phyloP scores from a whole-genome alignment of 768 basidiomycete genomes.

The Boletus edulis region DNA sequence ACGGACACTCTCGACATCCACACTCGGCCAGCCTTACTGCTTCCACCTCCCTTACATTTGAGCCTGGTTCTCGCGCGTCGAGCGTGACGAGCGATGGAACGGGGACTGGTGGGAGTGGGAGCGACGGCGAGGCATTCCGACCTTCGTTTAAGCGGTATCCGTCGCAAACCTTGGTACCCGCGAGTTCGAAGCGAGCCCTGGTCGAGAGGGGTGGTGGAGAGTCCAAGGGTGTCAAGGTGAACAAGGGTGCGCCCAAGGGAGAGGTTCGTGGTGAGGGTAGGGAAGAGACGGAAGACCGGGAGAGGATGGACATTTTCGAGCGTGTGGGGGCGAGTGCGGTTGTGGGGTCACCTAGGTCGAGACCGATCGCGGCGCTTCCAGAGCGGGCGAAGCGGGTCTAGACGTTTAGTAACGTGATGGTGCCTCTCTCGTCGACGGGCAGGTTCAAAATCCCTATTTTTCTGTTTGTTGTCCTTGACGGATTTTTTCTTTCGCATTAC shows the following conservation, averaged over 20 bases:
- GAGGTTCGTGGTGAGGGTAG: background rate
- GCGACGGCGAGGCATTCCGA: constrained; percentile 35
- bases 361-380: constrained; percentile 29
- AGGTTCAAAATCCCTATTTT: background rate
- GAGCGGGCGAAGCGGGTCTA: constrained; percentile 28
- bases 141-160: constrained; percentile 75
- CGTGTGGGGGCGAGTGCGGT: constrained; percentile 15
- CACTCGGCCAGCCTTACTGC: constrained; percentile 5
- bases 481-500: background rate
- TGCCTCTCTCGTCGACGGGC: background rate
- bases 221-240: constrained; percentile 13
- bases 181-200: constrained; percentile 51
- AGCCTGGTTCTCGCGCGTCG: constrained; percentile 29
- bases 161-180: constrained; percentile 68
- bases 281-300: background rate
- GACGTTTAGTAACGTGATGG: background rate
- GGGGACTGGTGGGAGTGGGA: constrained; percentile 31
- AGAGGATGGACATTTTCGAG: background rate
- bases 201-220: constrained; percentile 31
- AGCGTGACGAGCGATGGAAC: constrained; percentile 33
- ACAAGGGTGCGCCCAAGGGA: background rate
- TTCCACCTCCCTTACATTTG: constrained; percentile 16
- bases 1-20: background rate
- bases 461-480: background rate
- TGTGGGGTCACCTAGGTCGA: constrained; percentile 19